Conservation (phyloP, 1,139 yeast genomes). For the Hansenula sp. region DNA sequence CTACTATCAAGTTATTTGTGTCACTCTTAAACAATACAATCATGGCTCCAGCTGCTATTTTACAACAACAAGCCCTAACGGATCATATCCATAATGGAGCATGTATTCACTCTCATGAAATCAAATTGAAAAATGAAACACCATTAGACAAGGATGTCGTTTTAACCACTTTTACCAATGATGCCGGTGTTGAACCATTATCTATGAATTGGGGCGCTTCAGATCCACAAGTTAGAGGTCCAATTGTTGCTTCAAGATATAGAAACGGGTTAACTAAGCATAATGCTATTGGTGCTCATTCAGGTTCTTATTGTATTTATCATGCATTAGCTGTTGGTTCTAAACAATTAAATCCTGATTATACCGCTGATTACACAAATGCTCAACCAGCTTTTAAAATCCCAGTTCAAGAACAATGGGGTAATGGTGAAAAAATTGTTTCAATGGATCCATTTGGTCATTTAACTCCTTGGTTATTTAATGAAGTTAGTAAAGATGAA, state of each 20-base stretch:
- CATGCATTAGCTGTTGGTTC: slow-evolving; percentile 59
- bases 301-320: slow-evolving; percentile 57
- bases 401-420: slow-evolving; percentile 51
- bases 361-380: slow-evolving; percentile 55
- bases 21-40: not conserved
- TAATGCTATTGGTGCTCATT: slow-evolving; percentile 55
- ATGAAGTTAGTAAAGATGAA: slow-evolving; percentile 35
- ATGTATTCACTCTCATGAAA: slow-evolving; percentile 8
- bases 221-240: slow-evolving; percentile 47
- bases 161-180: slow-evolving; percentile 48
- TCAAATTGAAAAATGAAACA: slow-evolving; percentile 22
- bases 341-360: slow-evolving; percentile 44
- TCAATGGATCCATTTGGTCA: slow-evolving; percentile 63
- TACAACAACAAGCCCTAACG: slow-evolving; percentile 3
- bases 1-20: too few relatives aligned
- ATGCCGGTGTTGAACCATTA: slow-evolving; percentile 42
- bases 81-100: slow-evolving; percentile 3
- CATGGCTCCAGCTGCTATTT: slow-evolving; percentile 24
- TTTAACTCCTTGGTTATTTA: slow-evolving; percentile 51
- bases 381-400: slow-evolving; percentile 56
- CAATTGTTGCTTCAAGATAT: slow-evolving; percentile 48
- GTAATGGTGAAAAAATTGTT: slow-evolving; percentile 47
- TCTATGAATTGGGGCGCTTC: slow-evolving; percentile 46
- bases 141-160: slow-evolving; percentile 31
- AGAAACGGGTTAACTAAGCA: slow-evolving; percentile 41